phyloP scores from a whole-genome alignment of 2,329 filamentous ascomycete species.

The Calonectria pseudoturangicola region DNA sequence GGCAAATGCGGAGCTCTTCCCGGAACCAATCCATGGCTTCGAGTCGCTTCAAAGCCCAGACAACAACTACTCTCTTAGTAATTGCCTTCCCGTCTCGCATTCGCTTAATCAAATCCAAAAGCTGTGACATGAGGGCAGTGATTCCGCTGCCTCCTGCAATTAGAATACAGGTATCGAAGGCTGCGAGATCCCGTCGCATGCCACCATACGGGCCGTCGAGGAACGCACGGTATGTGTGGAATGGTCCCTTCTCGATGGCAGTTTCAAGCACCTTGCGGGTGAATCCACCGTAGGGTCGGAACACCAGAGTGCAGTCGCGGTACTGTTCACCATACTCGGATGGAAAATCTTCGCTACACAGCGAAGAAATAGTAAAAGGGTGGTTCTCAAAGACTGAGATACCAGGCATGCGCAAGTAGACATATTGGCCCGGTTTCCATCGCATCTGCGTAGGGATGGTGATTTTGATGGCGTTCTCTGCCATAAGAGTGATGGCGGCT shows the following conservation, averaged over 20 bases:
- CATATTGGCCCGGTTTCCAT: slow-evolving; percentile 95
- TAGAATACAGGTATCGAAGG: slow-evolving; percentile 94
- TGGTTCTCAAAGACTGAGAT: slow-evolving; percentile 95
- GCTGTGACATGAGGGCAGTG: slow-evolving; percentile 92
- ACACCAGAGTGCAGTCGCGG: slow-evolving; percentile 91
- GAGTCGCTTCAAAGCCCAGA: slow-evolving; percentile 94
- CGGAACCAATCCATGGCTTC: slow-evolving; percentile 99
- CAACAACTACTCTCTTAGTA: slow-evolving; percentile 90
- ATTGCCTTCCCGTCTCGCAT: slow-evolving; percentile 97
- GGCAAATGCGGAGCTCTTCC: slow-evolving; percentile 93
- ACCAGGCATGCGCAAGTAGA: slow-evolving; percentile 95
- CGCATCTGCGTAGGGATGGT: slow-evolving; percentile 94
- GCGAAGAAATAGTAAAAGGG: slow-evolving; percentile 94
- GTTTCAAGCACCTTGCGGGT: slow-evolving; percentile 89
- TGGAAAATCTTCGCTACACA: slow-evolving; percentile 94
- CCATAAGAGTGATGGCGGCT: slow-evolving; percentile 90
- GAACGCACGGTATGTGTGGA: slow-evolving; percentile 93
- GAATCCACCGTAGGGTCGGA: slow-evolving; percentile 93
- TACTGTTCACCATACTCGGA: slow-evolving; percentile 93
- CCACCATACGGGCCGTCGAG: slow-evolving; percentile 96
- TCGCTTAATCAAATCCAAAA: slow-evolving; percentile 95
- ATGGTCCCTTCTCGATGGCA: slow-evolving; percentile 88
- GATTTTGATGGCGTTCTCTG: slow-evolving; percentile 95
- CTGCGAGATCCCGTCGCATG: slow-evolving; percentile 91
- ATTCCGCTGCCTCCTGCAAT: slow-evolving; percentile 97